Evolutionary conservation across 1,284 basidiomycete genomes (phyloP), one percentile per base, ranked within the genome.

Genomic region (Xanthoconium separans): DNA sequence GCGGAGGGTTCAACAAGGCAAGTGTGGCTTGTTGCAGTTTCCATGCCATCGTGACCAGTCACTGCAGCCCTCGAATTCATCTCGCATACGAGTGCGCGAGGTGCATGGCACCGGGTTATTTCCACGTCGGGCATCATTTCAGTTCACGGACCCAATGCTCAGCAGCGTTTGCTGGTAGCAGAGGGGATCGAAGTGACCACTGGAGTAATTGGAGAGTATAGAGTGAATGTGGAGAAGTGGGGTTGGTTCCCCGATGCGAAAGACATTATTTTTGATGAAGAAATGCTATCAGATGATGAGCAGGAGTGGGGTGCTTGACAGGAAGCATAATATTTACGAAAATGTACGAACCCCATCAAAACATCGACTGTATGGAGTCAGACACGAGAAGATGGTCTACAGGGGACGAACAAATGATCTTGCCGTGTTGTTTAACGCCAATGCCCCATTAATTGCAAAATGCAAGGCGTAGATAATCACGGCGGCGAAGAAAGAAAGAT

Each of bases 391-490:
- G 77, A 83, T 76, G 78, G 77, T 85, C 82, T 85, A 81, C 81
- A 66, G 15, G 69, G 73, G 71, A 65, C 59, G 58, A 63, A 49
- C 57, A 27, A 51, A 49, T 50, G 59, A 24, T 86, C 59, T 86
- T 60, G 84, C 84, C 82, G 77, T 66, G 80, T 77, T 69, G 84
- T 87, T 86, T 87, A 86, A 84, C 84, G 77, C 71, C 75, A 65
- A 71, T 72, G 77, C 79, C 51, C 79, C 70, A 70, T 70, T 57
- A 62, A 61, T 22, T 22, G 12, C 62, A 44, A 37, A 55, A 64
- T 58, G 77, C 78, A 71, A 67, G 75, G 73, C 77, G 82, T 83
- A 82, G 84, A 86, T 86, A 85, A 75, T 75, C 78, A 72, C 78
- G 83, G 83, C 81, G 36, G 47, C 3, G 6, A 3, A 3, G 24